Evolutionary conservation across 768 basidiomycete genomes (phyloP).

Genomic region (Lyophyllum atratum): DNA sequence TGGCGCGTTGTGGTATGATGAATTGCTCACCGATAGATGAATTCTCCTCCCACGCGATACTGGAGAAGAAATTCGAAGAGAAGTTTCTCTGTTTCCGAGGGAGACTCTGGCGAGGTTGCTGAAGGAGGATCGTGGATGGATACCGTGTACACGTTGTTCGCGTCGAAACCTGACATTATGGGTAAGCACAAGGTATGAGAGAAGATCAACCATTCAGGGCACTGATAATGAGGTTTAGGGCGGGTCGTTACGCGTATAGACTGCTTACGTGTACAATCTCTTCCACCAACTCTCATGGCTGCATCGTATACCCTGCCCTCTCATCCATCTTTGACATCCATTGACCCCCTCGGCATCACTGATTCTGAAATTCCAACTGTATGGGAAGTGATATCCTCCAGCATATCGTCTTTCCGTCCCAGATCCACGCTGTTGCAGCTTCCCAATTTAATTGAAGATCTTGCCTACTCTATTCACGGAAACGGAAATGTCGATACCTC

Average conservation of each 20-base stretch:
- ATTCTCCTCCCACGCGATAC: constrained; percentile 88
- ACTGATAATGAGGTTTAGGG: constrained; percentile 26
- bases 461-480: constrained; percentile 33
- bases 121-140: constrained; percentile 69
- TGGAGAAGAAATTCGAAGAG: constrained; percentile 85
- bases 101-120: constrained; percentile 62
- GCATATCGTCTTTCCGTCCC: constrained; percentile 17
- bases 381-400: constrained; percentile 28
- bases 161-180: constrained; percentile 87
- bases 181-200: constrained; percentile 2
- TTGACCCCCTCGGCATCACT: constrained; percentile 32
- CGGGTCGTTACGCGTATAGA: constrained; percentile 24
- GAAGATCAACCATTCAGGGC: constrained; percentile 5
- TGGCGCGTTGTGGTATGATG: not conserved
- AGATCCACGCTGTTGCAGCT: constrained; percentile 18
- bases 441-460: constrained; percentile 29
- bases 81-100: constrained; percentile 79
- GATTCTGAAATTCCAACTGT: constrained; percentile 24
- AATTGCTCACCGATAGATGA: constrained; percentile 77
- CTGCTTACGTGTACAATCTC: not conserved
- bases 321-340: constrained; percentile 20
- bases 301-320: constrained; percentile 26
- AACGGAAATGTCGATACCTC: constrained; percentile 24
- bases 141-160: constrained; percentile 79
- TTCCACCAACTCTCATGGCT: not conserved